phyloP scores from a whole-genome alignment of 306 rosid species.

The Rosa multiflora region DNA sequence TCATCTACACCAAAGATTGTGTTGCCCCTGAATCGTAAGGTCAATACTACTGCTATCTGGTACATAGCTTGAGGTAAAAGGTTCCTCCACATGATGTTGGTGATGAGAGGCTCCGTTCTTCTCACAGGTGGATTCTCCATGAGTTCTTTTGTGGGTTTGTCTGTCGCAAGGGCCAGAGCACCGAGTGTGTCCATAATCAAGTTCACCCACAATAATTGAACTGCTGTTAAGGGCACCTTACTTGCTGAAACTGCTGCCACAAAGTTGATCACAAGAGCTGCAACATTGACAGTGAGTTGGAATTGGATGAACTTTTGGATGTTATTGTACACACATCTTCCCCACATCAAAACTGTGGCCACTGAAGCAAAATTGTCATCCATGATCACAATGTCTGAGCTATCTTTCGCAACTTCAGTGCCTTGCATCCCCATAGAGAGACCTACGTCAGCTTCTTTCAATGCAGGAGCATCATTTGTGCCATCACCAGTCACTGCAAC shows the following conservation, averaged over 20 bases:
- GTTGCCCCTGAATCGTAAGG: constrained; percentile 27
- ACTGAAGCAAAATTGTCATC: constrained; percentile 35
- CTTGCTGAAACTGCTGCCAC: constrained; percentile 35
- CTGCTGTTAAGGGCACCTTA: constrained; percentile 32
- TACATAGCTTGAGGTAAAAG: constrained; percentile 8
- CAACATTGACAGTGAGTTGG: constrained; percentile 36
- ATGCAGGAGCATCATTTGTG: constrained; percentile 31
- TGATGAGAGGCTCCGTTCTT: constrained; percentile 31
- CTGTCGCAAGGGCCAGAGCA: constrained; percentile 40
- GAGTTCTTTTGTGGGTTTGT: constrained; percentile 31
- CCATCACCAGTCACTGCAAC: constrained; percentile 39
- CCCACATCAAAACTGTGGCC: constrained; percentile 33
- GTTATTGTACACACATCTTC: constrained; percentile 39
- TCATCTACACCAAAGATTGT: constrained; percentile 23
- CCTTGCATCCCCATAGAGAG: constrained; percentile 45
- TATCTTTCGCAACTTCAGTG: constrained; percentile 27
- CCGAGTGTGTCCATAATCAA: constrained; percentile 37
- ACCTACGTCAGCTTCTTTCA: constrained; percentile 36
- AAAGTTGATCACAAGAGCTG: constrained; percentile 32
- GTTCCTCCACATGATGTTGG: constrained; percentile 45
- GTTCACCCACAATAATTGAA: constrained; percentile 37
- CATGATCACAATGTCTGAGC: constrained; percentile 33
- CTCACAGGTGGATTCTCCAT: constrained; percentile 21
- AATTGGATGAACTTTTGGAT: constrained; percentile 43
- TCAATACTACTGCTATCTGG: constrained; percentile 25